phyloP scores from a whole-genome alignment of 257 asterid species.

The Jasminum sambac region DNA sequence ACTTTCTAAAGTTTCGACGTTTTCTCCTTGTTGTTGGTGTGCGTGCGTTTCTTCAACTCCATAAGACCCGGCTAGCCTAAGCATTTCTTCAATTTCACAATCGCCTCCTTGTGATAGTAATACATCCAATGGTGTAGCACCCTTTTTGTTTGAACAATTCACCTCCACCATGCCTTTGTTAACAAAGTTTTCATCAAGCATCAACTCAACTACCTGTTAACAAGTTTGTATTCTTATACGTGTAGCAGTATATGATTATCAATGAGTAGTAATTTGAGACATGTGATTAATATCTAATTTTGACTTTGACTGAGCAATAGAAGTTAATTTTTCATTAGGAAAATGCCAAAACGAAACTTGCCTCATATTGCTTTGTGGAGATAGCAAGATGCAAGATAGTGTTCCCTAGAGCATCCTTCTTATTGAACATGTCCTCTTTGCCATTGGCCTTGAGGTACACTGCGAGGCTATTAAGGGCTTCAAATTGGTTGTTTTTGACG shows the following conservation, averaged over 20 bases:
- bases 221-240: neutral
- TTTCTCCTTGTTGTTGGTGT: too few relatives aligned
- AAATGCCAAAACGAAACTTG: neutral
- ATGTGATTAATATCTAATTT: too few relatives aligned
- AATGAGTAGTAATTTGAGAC: neutral
- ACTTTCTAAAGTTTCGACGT: neutral
- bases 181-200: slow-evolving; percentile 32
- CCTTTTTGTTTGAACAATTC: slow-evolving; percentile 41
- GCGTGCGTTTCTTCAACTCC: too few relatives aligned
- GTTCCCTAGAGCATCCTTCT: slow-evolving; percentile 44
- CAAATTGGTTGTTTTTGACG: slow-evolving; percentile 32
- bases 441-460: neutral
- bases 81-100: slow-evolving; percentile 18
- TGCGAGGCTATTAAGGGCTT: slow-evolving; percentile 29
- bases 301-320: too few relatives aligned
- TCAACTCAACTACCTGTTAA: slow-evolving; percentile 37
- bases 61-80: slow-evolving; percentile 21
- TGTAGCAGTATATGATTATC: neutral
- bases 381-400: slow-evolving; percentile 54
- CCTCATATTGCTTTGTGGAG: slow-evolving; percentile 51
- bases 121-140: slow-evolving; percentile 47
- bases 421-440: slow-evolving; percentile 28
- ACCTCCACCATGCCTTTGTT: slow-evolving; percentile 32
- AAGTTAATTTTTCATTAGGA: too few relatives aligned
- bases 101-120: slow-evolving; percentile 26